Base-by-base conservation (phyloP, 2,329 filamentous ascomycete species). In the Colletotrichum siamense region DNA sequence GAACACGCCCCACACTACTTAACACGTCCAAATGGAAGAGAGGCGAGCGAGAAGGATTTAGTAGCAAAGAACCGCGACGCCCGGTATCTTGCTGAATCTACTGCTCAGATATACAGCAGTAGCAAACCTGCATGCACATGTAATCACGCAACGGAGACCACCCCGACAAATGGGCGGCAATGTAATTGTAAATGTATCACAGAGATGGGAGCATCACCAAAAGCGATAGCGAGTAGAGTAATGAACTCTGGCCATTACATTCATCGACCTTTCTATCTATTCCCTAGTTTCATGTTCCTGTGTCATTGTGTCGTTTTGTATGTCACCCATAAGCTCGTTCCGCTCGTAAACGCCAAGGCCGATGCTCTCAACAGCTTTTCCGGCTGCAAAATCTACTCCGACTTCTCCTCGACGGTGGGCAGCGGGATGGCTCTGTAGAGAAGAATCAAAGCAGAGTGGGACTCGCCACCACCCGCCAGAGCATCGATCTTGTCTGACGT, bases 401-500 rank as follows among this genome's bases (percentile, higher is more conserved):
- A 13, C 78, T 79, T 6, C 85, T 73, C 92, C 34, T 92, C 91
- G 8, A 91, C 87, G 9, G 86, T 86, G 10, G 94, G 93, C 76
- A 96, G 87, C 32, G 93, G 90, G 75, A 96, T 93, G 9, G 95
- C 94, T 79, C 91, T 91, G 86, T 97, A 97, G 30, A 97, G 89
- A 57, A 96, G 87, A 78, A 97, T 95, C 64, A 97, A 89, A 32
- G 95, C 95, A 67, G 94, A 96, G 85, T 97, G 95, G 70, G 93
- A 94, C 86, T 97, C 95, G 79, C 96, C 96, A 82, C 98, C 97
- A 75, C 97, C 98, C 67, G 96, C 91, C 68, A 99, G 90, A 5
- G 93, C 94, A 83, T 96, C 95, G 79, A 99, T 98, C 88, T 98
- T 97, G 81, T 99, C 96, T 30, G 92, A 89, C 18, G 95, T 92